Base-by-base conservation (phyloP, 2,329 filamentous ascomycete genomes). In the Chaetomiaceae sp. region DNA sequence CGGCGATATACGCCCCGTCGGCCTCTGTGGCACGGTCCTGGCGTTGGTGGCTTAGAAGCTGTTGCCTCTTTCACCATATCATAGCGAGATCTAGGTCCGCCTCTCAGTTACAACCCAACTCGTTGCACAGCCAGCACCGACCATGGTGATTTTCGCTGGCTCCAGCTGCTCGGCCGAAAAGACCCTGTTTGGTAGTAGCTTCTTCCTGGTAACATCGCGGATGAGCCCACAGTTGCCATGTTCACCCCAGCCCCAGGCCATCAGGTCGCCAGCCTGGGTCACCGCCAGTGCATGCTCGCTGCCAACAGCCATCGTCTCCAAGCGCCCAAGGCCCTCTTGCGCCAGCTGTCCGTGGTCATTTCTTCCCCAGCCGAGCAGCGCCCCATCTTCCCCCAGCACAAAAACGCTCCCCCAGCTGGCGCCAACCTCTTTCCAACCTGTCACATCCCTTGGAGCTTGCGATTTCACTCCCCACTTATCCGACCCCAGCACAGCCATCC, bases 161-260 rank as follows among this genome's bases (percentile, higher is more conserved):
- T n/a, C n/a, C n/a, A n/a, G n/a, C 4, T 44, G 84, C 71, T 64
- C 77, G 76, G 58, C 75, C 41, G 82, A 79, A 20, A 78, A 77
- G 64, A 95, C 80, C 54, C 81, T 71, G 65, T 86, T 90, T 75
- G 80, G 89, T 55, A 75, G 76, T 9, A 80, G 85, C 58, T 85
- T 86, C 41, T 90, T 83, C 68, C 88, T 81, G 45, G 82, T 83
- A 56, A 78, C 73, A 16, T 77, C 73, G 56, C 83, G 81, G 11
- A 79, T 74, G 32, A 82, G 80, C 3, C 94, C 94, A 67, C 94
- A 99, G 67, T 99, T 99, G 1, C 94, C 94, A 71, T 99, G 94
- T 70, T 97, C 92, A 2, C 90, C 91, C 94, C 94, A 99, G 18
- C 94, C 94, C 90, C 92, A 97, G 1, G 89, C 81, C 44, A 95